Conservation (phyloP, 805 yeast species). For the Ogataea pini region DNA sequence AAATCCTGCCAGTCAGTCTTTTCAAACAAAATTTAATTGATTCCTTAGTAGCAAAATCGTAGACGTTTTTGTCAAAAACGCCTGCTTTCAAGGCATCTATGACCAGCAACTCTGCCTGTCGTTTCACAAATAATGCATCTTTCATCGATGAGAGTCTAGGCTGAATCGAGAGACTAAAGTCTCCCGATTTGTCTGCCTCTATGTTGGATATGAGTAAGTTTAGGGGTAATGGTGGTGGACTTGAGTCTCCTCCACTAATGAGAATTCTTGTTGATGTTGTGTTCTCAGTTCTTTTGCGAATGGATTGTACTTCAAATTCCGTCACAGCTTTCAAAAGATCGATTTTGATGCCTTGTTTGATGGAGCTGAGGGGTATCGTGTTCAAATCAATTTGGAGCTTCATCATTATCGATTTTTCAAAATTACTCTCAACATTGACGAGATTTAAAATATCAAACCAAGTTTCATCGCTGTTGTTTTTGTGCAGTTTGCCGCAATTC, state of each 20-base stretch:
- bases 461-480: background rate
- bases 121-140: constrained; percentile 37
- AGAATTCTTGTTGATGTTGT: constrained; percentile 15
- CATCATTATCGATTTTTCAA: constrained; percentile 25
- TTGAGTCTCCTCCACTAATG: constrained; percentile 2
- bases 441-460: constrained; percentile 10
- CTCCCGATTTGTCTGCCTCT: constrained; percentile 15
- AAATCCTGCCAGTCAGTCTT: constrained; percentile 22
- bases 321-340: constrained; percentile 16
- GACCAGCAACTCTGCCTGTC: constrained; percentile 39
- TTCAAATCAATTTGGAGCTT: constrained; percentile 26
- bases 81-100: constrained; percentile 23
- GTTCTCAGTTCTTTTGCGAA: constrained; percentile 3
- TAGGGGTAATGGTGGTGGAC: constrained; percentile 21
- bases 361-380: constrained; percentile 14
- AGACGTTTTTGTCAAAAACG: constrained; percentile 19
- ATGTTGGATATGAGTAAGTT: constrained; percentile 24
- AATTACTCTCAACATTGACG: constrained; percentile 26
- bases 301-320: constrained; percentile 6
- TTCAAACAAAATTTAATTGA: constrained; percentile 20
- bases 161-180: constrained; percentile 27
- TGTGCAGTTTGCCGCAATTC: constrained; percentile 12
- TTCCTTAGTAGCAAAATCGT: constrained; percentile 19
- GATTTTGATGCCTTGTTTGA: constrained; percentile 19
- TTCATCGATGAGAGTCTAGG: constrained; percentile 36